Base-by-base conservation (phyloP, 2,329 filamentous ascomycete species). In the Boeremia lycopersici region DNA sequence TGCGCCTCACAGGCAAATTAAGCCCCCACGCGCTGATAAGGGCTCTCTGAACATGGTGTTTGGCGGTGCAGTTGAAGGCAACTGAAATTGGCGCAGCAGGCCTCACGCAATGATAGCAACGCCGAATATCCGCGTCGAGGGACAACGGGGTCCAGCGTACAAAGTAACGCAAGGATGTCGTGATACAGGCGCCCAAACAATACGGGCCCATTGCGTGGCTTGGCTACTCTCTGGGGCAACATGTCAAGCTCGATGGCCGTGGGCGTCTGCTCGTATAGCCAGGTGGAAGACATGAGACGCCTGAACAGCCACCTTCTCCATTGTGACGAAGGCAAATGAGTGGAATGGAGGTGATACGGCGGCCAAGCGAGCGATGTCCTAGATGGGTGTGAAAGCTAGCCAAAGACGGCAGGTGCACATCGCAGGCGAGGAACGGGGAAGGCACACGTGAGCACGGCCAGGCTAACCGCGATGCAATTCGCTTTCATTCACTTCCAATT, bases 21-120 rank as follows among this genome's bases (percentile, higher is more conserved):
- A 33, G 28, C 48, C 58, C 55, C 59, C 61, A 64, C 60, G 46
- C 52, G 44, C 46, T 44, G 59, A 65, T 64, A 62, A 57, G 53
- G 31, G 34, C 50, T 43, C 42, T 50, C 28, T 41, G 47, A 53
- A 45, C 40, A 46, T 23, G 34, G 41, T 36, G 39, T 47, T 39
- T 44, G 45, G 43, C 36, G 31, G 48, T 34, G 40, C 19, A 23
- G 19, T 51, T 33, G 33, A 39, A 33, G 48, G 57, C 48, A 57
- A 48, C 36, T 62, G 59, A 60, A 62, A 59, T 56, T 60, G 49
- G 45, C 33, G 40, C 47, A 46, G 46, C 47, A 46, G 56, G 55
- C 48, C 39, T 48, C 43, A 43, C 15, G 39, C 31, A 43, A 31
- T 44, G 39, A 53, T 54, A 40, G 31, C 39, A 52, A 48, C 46